phyloP scores from a whole-genome alignment of 805 yeast genomes.

The Yamadazyma laniorum region DNA sequence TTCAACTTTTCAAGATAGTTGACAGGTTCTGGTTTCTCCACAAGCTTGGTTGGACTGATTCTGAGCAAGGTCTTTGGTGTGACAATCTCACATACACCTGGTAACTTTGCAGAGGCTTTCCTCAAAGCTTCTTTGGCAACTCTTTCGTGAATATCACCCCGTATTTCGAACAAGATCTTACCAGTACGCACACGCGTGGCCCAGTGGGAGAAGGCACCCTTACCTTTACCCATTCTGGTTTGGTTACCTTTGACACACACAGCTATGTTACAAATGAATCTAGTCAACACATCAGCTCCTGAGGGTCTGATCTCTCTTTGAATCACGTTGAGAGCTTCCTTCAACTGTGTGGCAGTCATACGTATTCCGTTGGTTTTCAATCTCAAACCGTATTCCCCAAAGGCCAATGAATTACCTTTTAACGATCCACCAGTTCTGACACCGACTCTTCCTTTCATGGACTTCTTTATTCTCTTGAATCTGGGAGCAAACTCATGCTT shows the following conservation, averaged over 20 bases:
- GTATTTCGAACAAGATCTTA: conserved; percentile 84
- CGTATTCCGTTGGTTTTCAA: conserved; percentile 86
- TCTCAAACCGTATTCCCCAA: conserved; percentile 84
- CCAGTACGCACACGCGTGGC: conserved; percentile 96
- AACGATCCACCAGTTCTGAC: conserved; percentile 93
- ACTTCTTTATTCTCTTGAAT: conserved; percentile 63
- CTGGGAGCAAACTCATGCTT: conserved; percentile 80
- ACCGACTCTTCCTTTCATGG: conserved; percentile 90
- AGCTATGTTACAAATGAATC: conserved; percentile 81
- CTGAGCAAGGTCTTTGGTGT: conserved; percentile 62
- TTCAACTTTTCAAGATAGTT: conserved; percentile 56
- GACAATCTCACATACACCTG: conserved; percentile 88
- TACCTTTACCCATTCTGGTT: conserved; percentile 99
- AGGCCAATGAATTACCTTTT: conserved; percentile 79
- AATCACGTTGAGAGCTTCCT: conserved; percentile 85
- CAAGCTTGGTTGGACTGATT: conserved; percentile 62
- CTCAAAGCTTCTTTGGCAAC: conserved; percentile 88
- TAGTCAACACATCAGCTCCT: conserved; percentile 71
- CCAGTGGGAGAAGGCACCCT: conserved; percentile 97
- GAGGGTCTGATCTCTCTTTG: conserved; percentile 80
- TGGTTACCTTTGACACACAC: conserved; percentile 97
- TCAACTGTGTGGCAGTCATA: conserved; percentile 80
- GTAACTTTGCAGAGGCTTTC: conserved; percentile 87
- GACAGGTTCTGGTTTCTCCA: conserved; percentile 43
- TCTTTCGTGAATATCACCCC: conserved; percentile 75